Base-by-base conservation (phyloP, 208 protist genomes). In the Tetramitus jugosus region DNA sequence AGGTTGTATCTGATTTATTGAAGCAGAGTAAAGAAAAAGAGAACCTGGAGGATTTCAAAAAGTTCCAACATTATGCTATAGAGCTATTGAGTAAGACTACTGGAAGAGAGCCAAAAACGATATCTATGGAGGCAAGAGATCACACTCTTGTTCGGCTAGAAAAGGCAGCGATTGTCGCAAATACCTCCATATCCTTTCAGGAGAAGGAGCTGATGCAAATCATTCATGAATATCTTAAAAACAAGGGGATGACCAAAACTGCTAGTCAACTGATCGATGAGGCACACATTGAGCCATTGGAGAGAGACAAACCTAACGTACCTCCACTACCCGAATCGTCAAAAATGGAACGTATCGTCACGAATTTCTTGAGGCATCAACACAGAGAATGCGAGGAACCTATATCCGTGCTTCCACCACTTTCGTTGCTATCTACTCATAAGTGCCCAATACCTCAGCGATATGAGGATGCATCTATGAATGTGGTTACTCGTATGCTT, bases 151-250 rank as follows among this genome's bases (percentile, higher is more conserved):
- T 67, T 52, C 43, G 77, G 26, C 45, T 84, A 14, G 81, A 84
- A 62, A 60, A 76, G 40, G 67, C 82, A n/a, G 56, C 40, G 23
- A 84, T 84, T 42, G 82, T 80, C 17, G 62, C 74, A 35, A 76
- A 56, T 29, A 84, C 82, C 3, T 53, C 26, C 31, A 84, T 84
- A 23, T 76, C 42, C 8, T 84, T 84, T 64, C 75, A 53, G 20
- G 52, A 80, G 13, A 78, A 76, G 3, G 82, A 84, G 46, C 64
- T 84, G 6, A 60, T 84, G 2, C 80, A 80, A 76, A 43, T 84
- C 31, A 78, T 84, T 45, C 79, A 84, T 61, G 64, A 84, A 40
- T 76, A 84, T 61, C 78, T 84, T 26, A 75, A 68, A 14, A 75
- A 81, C n/a, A 77, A 77, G 31, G 76, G 76, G 13, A 46, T 81